Base-by-base conservation (phyloP, 2,329 filamentous ascomycete genomes). In the Alternaria atra region DNA sequence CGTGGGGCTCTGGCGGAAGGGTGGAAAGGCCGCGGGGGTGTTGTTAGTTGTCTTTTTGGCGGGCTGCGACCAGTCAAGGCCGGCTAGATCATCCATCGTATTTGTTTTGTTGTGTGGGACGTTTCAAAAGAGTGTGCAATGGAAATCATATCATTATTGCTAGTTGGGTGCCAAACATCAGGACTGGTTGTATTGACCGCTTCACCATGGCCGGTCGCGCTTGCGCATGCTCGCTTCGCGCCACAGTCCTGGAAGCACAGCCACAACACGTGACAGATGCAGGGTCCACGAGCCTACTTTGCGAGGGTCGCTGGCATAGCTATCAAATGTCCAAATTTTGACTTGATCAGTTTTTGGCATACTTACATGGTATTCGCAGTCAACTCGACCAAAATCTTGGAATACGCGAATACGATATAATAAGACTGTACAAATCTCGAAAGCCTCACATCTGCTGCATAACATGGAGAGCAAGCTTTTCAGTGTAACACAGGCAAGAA, bases 11-110 rank as follows among this genome's bases (percentile, higher is more conserved):
- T 77, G 75, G 68, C 73, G 76, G 66, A 74, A 73, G 57, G 75
- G 71, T 70, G 75, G 73, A 46, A 76, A 70, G 55, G 72, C 66
- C 61, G 75, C 57, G 61, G 72, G 70, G 47, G 66, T 70, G 60
- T 58, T 77, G 32, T 58, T 77, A 13, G 70, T 47, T 29, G 70
- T 63, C 52, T 72, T 68, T 65, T 72, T 73, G 65, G 64, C 67
- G 39, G 72, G 68, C 46, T 76, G 70, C 32, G 73, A 77, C 83
- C 83, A 85, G 74, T 84, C 82, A 55, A 84, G 79, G 65, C 81
- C 79, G 52, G 81, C 71, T 17, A 85, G 73, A 64, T 85, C 83
- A 68, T 85, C 81, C 83, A 85, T 85, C 40, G 56, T 69, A 44
- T 84, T 84, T 44, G 54, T 69, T 44, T 8, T 63, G 40, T 39